These are phyloP conservation scores for Melocanna baccifera DNA, from an alignment of 176 grass and related monocot species.

Conservation along the genomic window DNA sequence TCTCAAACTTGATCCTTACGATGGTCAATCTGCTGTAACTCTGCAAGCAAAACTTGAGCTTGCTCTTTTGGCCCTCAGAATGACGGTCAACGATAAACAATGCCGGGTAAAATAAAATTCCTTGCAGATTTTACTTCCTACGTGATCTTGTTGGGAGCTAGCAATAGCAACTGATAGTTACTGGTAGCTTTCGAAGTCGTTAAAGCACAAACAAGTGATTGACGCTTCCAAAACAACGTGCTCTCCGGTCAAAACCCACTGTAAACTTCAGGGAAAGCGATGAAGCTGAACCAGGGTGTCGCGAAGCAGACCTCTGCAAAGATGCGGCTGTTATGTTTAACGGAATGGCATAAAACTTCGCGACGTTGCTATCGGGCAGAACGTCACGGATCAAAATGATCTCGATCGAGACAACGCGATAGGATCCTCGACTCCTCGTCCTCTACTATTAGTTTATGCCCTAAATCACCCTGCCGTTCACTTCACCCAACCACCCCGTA, in stretches of 20 bases:
- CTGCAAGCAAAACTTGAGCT: background rate
- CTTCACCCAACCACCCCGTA: background rate
- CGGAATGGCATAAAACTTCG: background rate
- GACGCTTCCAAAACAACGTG: conserved; percentile 7
- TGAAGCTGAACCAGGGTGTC: background rate
- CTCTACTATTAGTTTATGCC: background rate
- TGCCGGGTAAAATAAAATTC: background rate
- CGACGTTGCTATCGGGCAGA: background rate
- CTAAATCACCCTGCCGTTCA: background rate
- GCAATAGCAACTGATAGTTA: background rate
- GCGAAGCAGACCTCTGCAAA: background rate
- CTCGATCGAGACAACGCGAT: background rate
- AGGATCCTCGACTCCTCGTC: background rate
- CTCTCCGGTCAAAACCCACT: background rate
- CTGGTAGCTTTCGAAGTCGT: background rate
- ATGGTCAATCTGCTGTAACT: background rate
- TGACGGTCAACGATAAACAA: background rate
- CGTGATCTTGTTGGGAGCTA: background rate
- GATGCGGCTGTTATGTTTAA: background rate
- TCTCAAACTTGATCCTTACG: background rate
- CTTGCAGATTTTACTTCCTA: background rate
- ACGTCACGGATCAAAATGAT: background rate
- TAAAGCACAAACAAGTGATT: background rate
- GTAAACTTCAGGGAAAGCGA: background rate
- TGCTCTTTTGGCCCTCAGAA: background rate